A percentile compares a stretch with the other conserved stretches of the same genome.
Evolutionary conservation across 805 yeast species (phyloP).

Genomic region (Candida tibetensis): DNA sequence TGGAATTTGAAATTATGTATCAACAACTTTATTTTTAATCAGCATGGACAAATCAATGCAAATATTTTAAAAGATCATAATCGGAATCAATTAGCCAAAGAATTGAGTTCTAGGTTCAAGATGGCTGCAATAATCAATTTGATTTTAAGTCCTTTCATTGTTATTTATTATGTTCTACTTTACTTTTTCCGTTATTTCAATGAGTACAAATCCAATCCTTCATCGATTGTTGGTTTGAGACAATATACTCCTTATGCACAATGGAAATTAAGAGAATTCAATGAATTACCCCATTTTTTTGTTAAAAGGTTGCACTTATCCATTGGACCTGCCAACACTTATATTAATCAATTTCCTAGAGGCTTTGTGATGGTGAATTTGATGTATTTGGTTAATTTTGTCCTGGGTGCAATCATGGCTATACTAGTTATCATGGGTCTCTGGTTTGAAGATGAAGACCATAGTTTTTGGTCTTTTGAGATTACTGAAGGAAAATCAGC

Average conservation of each 20-base stretch:
- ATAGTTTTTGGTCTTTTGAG: constrained; percentile 82
- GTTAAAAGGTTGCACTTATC: constrained; percentile 75
- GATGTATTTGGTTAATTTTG: constrained; percentile 48
- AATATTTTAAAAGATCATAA: constrained; percentile 68
- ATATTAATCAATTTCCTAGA: constrained; percentile 89
- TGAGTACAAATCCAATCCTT: constrained; percentile 87
- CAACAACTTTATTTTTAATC: constrained; percentile 79
- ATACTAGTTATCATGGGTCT: constrained; percentile 65
- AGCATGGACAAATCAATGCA: constrained; percentile 76
- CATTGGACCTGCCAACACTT: constrained; percentile 73
- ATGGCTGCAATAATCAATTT: constrained; percentile 86
- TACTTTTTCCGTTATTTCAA: constrained; percentile 90
- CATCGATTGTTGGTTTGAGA: constrained; percentile 62
- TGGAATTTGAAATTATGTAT: constrained; percentile 92
- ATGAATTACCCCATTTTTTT: constrained; percentile 88
- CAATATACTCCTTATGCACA: constrained; percentile 93
- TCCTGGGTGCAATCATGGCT: constrained; percentile 87
- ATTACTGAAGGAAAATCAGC: constrained; percentile 77
- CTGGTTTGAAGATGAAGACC: constrained; percentile 77
- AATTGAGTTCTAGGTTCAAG: constrained; percentile 74
- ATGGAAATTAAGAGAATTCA: constrained; percentile 93
- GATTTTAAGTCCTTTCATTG: constrained; percentile 80
- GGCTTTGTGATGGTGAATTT: constrained; percentile 46
- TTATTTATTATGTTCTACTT: constrained; percentile 73
- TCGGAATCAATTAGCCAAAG: constrained; percentile 62